Evolutionary conservation across 495 filamentous ascomycete species (phyloP), one percentile per base, ranked within the genome.

Genomic region (Lindgomyces ingoldianus): DNA sequence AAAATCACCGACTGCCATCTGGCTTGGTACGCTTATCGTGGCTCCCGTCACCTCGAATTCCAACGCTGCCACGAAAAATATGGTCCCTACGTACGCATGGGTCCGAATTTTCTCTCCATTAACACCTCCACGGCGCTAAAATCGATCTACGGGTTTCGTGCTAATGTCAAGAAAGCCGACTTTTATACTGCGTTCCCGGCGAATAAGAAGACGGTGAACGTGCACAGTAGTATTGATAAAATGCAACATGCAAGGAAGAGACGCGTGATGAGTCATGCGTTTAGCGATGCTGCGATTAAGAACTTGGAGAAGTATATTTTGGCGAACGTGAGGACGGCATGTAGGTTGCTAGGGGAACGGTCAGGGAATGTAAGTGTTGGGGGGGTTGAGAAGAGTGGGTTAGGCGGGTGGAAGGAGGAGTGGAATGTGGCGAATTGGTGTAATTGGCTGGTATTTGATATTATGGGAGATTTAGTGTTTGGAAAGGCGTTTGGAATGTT

Each of bases 401-500:
- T 48, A 25, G 16, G 63, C 11, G 67, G 67, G 0, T 72, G 68
- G 64, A 59, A 41, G 9, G 55, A 60, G 0, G 50, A 22, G 29
- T 67, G 62, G 52, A 72, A 89, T 71, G 81, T 88, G 75, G 77
- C 84, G 0, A 77, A 84, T 62, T 89, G 85, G 82, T 81, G 79
- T 57, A 87, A 84, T 70, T 89, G 83, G 74, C 78, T 88, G 9
- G 81, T 83, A 48, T 90, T 89, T 77, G 89, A 92, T 65, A 84
- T 90, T 21, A 84, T 91, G 73, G 88, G 87, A 2, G 84, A 89
- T 36, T 68, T 91, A 9, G 81, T 81, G 59, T 91, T 90, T 68
- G 86, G 85, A 16, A 89, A 89, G 72, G 79, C 85, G 19, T 90
- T 89, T 74, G 79, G 84, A 44, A 89, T 89, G 87, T 76, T 93